Percentiles rank a stretch among this genome's conserved stretches.
Conservation (phyloP, 352 stramenopile genomes). For the Pythium aquatile region DNA sequence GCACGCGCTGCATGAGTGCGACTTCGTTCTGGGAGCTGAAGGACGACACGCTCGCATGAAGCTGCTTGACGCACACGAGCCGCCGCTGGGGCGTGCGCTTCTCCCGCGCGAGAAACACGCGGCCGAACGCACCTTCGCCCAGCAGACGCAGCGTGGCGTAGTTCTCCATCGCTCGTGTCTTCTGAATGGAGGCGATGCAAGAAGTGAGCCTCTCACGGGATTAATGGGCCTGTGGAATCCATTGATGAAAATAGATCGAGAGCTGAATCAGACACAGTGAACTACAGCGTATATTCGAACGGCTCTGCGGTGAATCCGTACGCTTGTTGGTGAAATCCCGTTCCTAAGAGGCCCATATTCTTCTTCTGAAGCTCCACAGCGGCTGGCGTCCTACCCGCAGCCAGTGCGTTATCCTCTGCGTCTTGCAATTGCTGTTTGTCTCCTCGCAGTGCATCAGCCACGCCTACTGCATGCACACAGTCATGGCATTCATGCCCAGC, state of each 20-base stretch:
- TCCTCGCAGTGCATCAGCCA: too few species aligned
- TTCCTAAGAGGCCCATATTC: too few species aligned
- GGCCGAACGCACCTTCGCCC: conserved; percentile 89
- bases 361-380: too few species aligned
- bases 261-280: background rate
- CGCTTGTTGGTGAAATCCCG: too few species aligned
- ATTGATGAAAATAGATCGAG: background rate
- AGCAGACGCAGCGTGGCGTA: conserved; percentile 52
- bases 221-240: background rate
- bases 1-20: conserved; percentile 78
- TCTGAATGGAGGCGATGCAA: background rate
- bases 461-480: too few species aligned
- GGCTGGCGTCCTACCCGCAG: too few species aligned
- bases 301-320: too few species aligned
- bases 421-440: too few species aligned
- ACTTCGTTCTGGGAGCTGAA: conserved; percentile 38
- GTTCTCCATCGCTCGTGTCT: conserved; percentile 35
- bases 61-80: conserved; percentile 88
- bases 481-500: too few species aligned
- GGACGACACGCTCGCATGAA: conserved; percentile 36
- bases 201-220: background rate
- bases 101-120: conserved; percentile 89
- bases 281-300: too few species aligned
- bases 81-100: conserved; percentile 42
- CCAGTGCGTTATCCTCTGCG: too few species aligned